phyloP scores from a whole-genome alignment of 805 yeast genomes.

The Yamadazyma tumulicola region DNA sequence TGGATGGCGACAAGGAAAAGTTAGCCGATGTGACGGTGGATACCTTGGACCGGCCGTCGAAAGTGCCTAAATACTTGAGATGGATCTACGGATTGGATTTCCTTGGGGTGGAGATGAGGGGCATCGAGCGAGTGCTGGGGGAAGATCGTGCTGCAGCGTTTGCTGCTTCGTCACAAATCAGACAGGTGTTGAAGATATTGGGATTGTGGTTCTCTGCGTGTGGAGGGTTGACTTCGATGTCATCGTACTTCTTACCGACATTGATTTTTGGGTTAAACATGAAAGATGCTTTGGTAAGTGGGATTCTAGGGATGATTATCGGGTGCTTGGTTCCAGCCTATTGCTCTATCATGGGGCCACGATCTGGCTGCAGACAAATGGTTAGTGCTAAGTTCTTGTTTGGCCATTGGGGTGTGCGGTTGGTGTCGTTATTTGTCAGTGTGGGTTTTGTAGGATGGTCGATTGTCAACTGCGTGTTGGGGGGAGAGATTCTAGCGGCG shows the following conservation, averaged over 20 bases:
- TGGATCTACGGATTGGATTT: slow-evolving; percentile 23
- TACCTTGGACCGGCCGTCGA: neutral
- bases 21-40: too few relatives aligned
- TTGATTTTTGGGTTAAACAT: slow-evolving; percentile 24
- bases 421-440: slow-evolving; percentile 27
- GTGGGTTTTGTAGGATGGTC: slow-evolving; percentile 38
- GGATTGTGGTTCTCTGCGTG: slow-evolving; percentile 40
- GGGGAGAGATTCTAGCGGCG: slow-evolving; percentile 31
- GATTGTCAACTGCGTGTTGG: slow-evolving; percentile 35
- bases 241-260: slow-evolving; percentile 33
- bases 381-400: slow-evolving; percentile 34
- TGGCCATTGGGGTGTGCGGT: slow-evolving; percentile 34
- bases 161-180: slow-evolving; percentile 7
- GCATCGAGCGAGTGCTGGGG: slow-evolving; percentile 31
- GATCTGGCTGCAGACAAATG: slow-evolving; percentile 37
- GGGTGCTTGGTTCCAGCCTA: slow-evolving; percentile 39
- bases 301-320: slow-evolving; percentile 24
- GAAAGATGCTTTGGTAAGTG: slow-evolving; percentile 26
- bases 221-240: slow-evolving; percentile 38
- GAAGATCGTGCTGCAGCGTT: slow-evolving; percentile 16
- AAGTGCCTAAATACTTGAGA: slow-evolving; percentile 8
- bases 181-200: slow-evolving; percentile 26
- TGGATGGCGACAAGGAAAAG: neutral
- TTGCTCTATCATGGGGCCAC: slow-evolving; percentile 36
- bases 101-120: slow-evolving; percentile 31